Base-by-base conservation (phyloP, 1,284 basidiomycete genomes). In the Rhodotorula sp. region DNA sequence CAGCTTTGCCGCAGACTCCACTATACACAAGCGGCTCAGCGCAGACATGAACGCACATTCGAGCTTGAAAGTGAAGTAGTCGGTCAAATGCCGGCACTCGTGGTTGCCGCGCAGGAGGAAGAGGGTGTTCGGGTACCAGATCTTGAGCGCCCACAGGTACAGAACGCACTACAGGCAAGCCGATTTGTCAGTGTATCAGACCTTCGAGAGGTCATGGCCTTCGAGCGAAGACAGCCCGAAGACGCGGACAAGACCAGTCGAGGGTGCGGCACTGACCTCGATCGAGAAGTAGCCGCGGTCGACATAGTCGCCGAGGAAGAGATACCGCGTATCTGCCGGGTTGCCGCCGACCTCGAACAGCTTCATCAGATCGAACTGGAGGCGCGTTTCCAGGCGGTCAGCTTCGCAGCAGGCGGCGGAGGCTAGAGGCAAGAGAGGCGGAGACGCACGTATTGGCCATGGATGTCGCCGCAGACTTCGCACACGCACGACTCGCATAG, bases 291-390 rank as follows among this genome's bases (percentile, higher is more conserved):
- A 90, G 42, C 97, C 96, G 68, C 96, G 88, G 84, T 99, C 97
- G 61, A 99, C 96, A 81, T 99, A 99, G 83, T 99, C 96, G 62
- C 96, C 96, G 44, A 99, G 86, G 84, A 99, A 99, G 61, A 99
- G 86, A 84, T 99, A 99, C 55, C 89, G 88, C 70, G 91, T 97
- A 69, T 96, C 90, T 54, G 92, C 92, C 41, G 93, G 87, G 78
- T 89, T 90, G 16, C 96, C 96, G 55, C 96, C 96, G 62, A 98
- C 91, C 83, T 98, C 96, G 79, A 99, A 96, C 57, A 98, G 86
- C 82, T 98, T 98, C 91, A 99, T 95, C 72, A 99, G 86, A 83
- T 99, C 94, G 81, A 94, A 97, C 93, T 93, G 78, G 3, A 14
- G 7, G 34, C 1, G 34, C 14, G 34, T 14, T 5, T 27, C 25